A percentile compares a stretch with the other conserved stretches of the same genome.
Conservation (phyloP, 2,329 filamentous ascomycete genomes). For the Arthrobotrys iridis region DNA sequence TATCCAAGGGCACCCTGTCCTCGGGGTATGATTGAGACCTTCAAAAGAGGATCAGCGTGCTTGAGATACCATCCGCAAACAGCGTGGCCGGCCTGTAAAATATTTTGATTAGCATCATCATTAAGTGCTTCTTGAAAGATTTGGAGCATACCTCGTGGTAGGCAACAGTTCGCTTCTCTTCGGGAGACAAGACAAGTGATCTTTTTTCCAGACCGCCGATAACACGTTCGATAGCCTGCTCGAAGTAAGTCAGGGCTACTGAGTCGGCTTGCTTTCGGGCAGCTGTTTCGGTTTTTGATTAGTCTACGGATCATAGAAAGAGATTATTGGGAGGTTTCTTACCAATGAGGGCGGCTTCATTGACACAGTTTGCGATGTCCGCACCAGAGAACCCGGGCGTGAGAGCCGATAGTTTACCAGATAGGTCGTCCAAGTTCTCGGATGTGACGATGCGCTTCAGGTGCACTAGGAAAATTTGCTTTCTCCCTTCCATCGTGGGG, state of each 20-base stretch:
- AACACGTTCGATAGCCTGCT: constrained; percentile 96
- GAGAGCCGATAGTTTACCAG: constrained; percentile 86
- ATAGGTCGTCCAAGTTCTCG: constrained; percentile 86
- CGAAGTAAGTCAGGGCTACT: constrained; percentile 90
- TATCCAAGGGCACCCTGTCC: constrained; percentile 94
- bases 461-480: constrained; percentile 96
- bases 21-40: constrained; percentile 97
- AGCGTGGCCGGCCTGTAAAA: constrained; percentile 79
- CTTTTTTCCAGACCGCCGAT: constrained; percentile 97
- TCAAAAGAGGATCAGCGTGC: constrained; percentile 94
- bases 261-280: constrained; percentile 81
- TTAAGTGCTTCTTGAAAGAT: neutral
- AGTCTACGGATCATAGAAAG: neutral
- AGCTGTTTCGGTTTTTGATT: constrained; percentile 70
- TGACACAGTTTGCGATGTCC: constrained; percentile 98
- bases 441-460: constrained; percentile 92
- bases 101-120: neutral
- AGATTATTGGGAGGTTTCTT: constrained; percentile 61
- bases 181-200: constrained; percentile 88
- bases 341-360: constrained; percentile 97
- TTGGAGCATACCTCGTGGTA: constrained; percentile 78
- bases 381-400: constrained; percentile 97
- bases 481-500: constrained; percentile 94
- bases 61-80: constrained; percentile 99
- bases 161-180: constrained; percentile 94